phyloP scores from a whole-genome alignment of 2,329 filamentous ascomycete genomes.

The Aspergillus transmontanensis region DNA sequence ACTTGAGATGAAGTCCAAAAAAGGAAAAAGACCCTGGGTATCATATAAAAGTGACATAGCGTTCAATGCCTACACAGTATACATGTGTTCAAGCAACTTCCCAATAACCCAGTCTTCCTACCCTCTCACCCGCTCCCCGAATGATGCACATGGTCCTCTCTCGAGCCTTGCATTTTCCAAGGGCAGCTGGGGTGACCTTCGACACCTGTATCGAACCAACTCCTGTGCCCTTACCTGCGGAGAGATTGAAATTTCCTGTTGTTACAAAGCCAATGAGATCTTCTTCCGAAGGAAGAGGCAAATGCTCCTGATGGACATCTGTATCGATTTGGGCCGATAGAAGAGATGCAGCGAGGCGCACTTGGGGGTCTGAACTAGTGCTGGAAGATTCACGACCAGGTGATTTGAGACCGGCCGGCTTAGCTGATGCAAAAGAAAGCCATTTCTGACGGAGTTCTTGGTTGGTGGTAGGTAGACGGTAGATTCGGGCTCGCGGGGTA shows the following conservation, averaged over 20 bases:
- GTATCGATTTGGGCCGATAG: constrained; percentile 45
- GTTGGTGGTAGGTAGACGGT: constrained; percentile 70
- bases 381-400: not conserved
- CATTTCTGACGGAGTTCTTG: constrained; percentile 67
- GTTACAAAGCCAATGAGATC: constrained; percentile 92
- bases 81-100: constrained; percentile 58
- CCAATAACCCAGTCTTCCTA: constrained; percentile 81
- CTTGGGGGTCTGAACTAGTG: constrained; percentile 21
- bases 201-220: constrained; percentile 70
- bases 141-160: constrained; percentile 66
- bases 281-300: constrained; percentile 67
- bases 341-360: constrained; percentile 34
- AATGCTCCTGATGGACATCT: constrained; percentile 39
- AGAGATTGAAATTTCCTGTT: constrained; percentile 78
- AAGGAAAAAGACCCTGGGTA: constrained; percentile 3
- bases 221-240: constrained; percentile 72
- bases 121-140: constrained; percentile 73
- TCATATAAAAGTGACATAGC: constrained; percentile 4
- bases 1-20: not conserved
- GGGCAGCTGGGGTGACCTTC: constrained; percentile 47
- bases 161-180: constrained; percentile 12
- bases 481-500: constrained; percentile 74
- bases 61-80: not conserved
- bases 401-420: constrained; percentile 6
- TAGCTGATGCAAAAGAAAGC: constrained; percentile 60